phyloP scores from a whole-genome alignment of 441 rosid species.

The Melastoma candidum region DNA sequence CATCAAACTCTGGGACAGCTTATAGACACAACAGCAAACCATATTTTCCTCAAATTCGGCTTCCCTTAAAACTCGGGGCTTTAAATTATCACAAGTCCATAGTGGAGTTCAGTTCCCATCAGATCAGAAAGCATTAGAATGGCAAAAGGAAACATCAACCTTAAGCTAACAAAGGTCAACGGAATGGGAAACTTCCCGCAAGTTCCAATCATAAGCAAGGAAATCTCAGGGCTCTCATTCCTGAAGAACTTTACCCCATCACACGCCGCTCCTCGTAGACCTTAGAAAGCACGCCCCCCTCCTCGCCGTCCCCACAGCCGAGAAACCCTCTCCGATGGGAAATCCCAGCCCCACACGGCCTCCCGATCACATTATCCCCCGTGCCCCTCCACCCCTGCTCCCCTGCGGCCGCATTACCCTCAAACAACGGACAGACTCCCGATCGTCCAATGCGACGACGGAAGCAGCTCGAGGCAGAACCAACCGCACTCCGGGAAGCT shows the following conservation, averaged over 20 bases:
- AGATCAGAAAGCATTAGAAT: too few species aligned
- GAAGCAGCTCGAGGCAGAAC: constrained; percentile 19
- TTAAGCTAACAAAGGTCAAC: too few species aligned
- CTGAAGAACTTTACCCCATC: constrained; percentile 44
- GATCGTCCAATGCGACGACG: constrained; percentile 21
- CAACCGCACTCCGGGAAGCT: too few species aligned
- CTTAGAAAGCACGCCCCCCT: constrained; percentile 65
- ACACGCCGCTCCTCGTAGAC: constrained; percentile 83
- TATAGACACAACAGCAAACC: background rate
- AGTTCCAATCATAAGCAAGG: too few species aligned
- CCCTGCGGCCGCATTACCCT: constrained; percentile 7
- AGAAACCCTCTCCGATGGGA: constrained; percentile 61
- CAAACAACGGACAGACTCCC: constrained; percentile 25
- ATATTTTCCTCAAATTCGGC: too few species aligned
- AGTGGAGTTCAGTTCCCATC: too few species aligned
- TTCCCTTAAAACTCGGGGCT: too few species aligned
- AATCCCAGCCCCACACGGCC: constrained; percentile 9
- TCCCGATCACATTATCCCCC: constrained; percentile 8
- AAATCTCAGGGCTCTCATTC: background rate
- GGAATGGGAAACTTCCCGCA: too few species aligned
- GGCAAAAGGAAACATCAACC: too few species aligned
- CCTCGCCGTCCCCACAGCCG: constrained; percentile 97
- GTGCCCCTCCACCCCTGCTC: background rate
- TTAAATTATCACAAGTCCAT: too few species aligned
- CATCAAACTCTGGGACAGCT: background rate